Evolutionary conservation across 2,329 filamentous ascomycete genomes (phyloP), one percentile per base, ranked within the genome.

Genomic region (Pseudocercospora cruenta): DNA sequence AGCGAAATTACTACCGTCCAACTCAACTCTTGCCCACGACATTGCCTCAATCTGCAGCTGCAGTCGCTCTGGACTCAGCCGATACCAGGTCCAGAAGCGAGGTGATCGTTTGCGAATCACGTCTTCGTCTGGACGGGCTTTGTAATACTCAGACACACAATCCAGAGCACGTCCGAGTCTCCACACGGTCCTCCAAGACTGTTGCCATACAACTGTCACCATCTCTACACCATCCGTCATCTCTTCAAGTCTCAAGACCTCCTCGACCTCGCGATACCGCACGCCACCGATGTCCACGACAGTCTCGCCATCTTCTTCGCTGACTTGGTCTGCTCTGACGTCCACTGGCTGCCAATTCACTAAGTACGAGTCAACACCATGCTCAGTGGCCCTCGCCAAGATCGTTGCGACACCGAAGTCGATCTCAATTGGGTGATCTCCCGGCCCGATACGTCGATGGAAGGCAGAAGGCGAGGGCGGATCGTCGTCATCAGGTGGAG

Each of bases 161-260:
- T 8, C 47, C n/a, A 60, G 26, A 4, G 62, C 62, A 7, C 24
- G 33, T 5, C 62, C 21, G 7, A 64, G 22, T 5, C 22, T 14
- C 62, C 62, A 64, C n/a, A 64, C 62, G 8, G 57, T 26, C 31
- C 58, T 51, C 57, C 57, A 58, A n/a, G 43, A 60, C 6, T 64
- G 57, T 10, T 22, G 16, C 57, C 57, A 64, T 22, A 47, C 19
- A 1, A 64, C 33, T n/a, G 53, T 43, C 14, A 58, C 26, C 1
- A 1, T 55, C 8, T 8, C n/a, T n/a, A 16, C n/a, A 10, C 43
- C 21, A 19, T 45, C 21, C 2, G 45, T 8, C 6, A 39, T 16
- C 3, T 55, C 36, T 1, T 57, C 36, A 7, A 19, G 7, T 4
- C n/a, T 16, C 22, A 2, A 16, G 12, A 28, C 12, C 21, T 47